These are phyloP conservation scores for Alternaria brassicicola DNA, from an alignment of 2,329 filamentous ascomycete species.

Conservation along the genomic window DNA sequence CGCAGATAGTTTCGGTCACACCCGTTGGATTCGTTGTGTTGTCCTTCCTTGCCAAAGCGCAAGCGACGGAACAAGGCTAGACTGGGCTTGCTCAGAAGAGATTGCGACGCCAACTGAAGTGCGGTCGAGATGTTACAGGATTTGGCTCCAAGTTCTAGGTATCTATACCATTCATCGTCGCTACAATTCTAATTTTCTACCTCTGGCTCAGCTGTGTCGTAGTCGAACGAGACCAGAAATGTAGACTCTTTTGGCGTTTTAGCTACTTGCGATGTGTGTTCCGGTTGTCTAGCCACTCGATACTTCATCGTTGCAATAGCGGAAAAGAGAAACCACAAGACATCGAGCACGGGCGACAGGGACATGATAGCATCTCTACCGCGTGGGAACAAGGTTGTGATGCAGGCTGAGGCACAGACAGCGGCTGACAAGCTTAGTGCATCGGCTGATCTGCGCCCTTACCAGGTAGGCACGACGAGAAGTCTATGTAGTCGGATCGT, in stretches of 20 bases:
- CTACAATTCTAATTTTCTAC: too few species aligned
- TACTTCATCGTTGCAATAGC: too few species aligned
- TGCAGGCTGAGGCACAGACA: conserved; percentile 10
- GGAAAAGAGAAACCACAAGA: background rate
- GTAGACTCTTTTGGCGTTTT: too few species aligned
- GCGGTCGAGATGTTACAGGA: too few species aligned
- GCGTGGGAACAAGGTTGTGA: background rate
- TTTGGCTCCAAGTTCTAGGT: too few species aligned
- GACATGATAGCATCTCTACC: background rate
- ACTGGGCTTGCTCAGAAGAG: background rate
- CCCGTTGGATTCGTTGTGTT: background rate
- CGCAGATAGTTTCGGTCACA: background rate
- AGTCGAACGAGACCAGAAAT: too few species aligned
- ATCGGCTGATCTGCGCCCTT: conserved; percentile 8
- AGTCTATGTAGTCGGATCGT: conserved; percentile 11
- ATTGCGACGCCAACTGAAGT: background rate
- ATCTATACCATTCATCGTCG: too few species aligned
- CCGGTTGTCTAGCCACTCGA: too few species aligned
- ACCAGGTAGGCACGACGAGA: conserved; percentile 4
- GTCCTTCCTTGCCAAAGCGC: background rate
- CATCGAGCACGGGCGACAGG: background rate
- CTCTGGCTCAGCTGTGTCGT: too few species aligned
- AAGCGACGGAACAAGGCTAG: background rate
- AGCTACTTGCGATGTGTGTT: too few species aligned
- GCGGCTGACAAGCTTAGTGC: conserved; percentile 3